Base-by-base conservation (phyloP, 2,329 filamentous ascomycete genomes). In the Neofusicoccum parvum region DNA sequence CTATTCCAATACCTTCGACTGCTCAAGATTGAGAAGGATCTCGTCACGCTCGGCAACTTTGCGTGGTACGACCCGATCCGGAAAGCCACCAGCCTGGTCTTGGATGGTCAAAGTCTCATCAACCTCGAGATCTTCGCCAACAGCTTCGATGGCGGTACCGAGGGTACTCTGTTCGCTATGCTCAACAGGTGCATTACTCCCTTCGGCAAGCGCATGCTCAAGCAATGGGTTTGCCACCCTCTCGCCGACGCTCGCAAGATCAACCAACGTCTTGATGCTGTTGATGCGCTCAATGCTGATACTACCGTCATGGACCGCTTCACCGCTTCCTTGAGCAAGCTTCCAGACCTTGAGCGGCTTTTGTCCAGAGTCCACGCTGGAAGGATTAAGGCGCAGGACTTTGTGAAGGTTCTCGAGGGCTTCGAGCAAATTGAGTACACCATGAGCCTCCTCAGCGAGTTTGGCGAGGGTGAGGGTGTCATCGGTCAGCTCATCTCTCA, bases 371-470 rank as follows among this genome's bases (percentile, higher is more conserved):
- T 99, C 11, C 95, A 99, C 73, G 95, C 95, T 0, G 92, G 92
- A 0, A 88, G 88, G n/a, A 97, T 94, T 80, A 92, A 89, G 73
- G 87, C 93, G 0, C 91, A 95, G 65, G 95, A 99, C 75, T 99
- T 99, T 76, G 88, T 98, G 51, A 91, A 89, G 54, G 94, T 98
- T 0, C 83, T 99, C 0, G 94, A 98, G 76, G 95, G 95, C 0
- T 99, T 97, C 71, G 95, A 98, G 80, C 94, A 97, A 78, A 98
- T 99, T 51, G 93, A 97, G 68, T 95, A 97, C 76, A 96, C 94
- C 0, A 92, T 97, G 85, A 86, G 88, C 60, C 84, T 98, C 23
- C 85, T 98, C 1, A 84, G 86, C 53, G 85, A 89, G 9, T 91
- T 91, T 71, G 87, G 89, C 62, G 86, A 89, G n/a, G 91, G 90